A percentile compares a stretch with the other conserved stretches of the same genome.
Evolutionary conservation across 352 stramenopile species (phyloP).

Genomic region (Nothophytophthora sp.): DNA sequence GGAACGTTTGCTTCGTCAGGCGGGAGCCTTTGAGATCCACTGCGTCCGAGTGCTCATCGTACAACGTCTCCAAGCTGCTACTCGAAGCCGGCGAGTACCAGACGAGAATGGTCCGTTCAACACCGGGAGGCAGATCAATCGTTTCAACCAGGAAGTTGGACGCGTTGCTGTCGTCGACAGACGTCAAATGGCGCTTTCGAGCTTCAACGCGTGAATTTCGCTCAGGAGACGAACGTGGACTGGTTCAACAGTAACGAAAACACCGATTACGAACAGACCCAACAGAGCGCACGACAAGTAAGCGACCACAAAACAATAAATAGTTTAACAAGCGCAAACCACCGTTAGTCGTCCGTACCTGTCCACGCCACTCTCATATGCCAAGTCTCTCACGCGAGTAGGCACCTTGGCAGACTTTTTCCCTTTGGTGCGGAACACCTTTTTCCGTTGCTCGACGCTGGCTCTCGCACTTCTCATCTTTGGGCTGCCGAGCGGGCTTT

Average conservation of each 20-base stretch:
- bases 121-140: slow-evolving; percentile 81
- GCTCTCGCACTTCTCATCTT: slow-evolving; percentile 45
- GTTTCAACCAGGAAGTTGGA: slow-evolving; percentile 90
- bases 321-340: too few species aligned
- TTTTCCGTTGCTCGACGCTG: slow-evolving; percentile 44
- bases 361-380: slow-evolving; percentile 78
- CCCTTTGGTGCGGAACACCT: slow-evolving; percentile 47
- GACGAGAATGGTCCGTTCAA: slow-evolving; percentile 88
- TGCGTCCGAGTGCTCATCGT: slow-evolving; percentile 47
- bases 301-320: not conserved
- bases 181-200: slow-evolving; percentile 39
- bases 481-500: slow-evolving; percentile 57
- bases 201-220: slow-evolving; percentile 49
- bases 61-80: slow-evolving; percentile 38
- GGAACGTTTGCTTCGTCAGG: slow-evolving; percentile 87
- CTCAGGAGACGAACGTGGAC: slow-evolving; percentile 80
- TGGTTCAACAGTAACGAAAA: slow-evolving; percentile 28
- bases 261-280: slow-evolving; percentile 1
- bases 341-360: slow-evolving; percentile 58
- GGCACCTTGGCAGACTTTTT: slow-evolving; percentile 51
- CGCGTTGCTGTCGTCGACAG: slow-evolving; percentile 61
- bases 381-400: slow-evolving; percentile 56
- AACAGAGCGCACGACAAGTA: not conserved
- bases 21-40: slow-evolving; percentile 82
- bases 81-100: slow-evolving; percentile 76